A percentile compares a stretch with the other conserved stretches of the same genome.
Conservation (phyloP, 2,329 filamentous ascomycete genomes). For the Chalaropsis thielavioides region DNA sequence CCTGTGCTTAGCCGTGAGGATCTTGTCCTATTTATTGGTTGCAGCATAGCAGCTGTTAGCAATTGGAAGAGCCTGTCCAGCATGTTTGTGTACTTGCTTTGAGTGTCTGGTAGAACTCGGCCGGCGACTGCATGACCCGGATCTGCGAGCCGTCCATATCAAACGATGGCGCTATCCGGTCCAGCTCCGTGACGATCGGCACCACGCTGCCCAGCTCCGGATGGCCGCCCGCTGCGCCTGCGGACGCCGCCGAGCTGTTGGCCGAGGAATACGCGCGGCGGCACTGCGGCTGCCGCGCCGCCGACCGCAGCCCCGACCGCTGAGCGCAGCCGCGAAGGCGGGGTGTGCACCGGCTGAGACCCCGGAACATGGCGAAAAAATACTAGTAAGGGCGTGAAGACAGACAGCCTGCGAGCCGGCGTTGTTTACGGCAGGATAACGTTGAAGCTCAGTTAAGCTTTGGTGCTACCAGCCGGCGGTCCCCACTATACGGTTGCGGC, state of each 20-base stretch:
- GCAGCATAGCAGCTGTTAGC: background rate
- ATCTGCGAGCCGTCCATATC: constrained; percentile 71
- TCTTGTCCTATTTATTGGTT: constrained; percentile 48
- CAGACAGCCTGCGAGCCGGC: background rate
- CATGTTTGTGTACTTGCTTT: constrained; percentile 45
- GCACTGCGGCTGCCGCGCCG: constrained; percentile 1
- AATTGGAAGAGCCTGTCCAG: background rate
- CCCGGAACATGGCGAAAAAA: constrained; percentile 5
- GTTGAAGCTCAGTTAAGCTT: background rate
- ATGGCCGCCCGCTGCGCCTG: constrained; percentile 20
- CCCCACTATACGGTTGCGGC: background rate
- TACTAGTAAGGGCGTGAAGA: background rate
- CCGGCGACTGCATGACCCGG: constrained; percentile 60
- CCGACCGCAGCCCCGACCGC: background rate
- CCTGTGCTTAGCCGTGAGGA: constrained; percentile 58
- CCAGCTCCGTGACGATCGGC: constrained; percentile 55
- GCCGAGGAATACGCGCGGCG: constrained; percentile 11
- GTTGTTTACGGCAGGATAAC: background rate
- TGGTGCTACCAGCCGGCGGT: background rate
- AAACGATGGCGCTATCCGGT: constrained; percentile 81
- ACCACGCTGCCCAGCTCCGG: constrained; percentile 28
- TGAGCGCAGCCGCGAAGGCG: background rate
- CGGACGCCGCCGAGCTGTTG: background rate
- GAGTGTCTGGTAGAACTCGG: constrained; percentile 81
- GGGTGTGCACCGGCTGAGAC: background rate